A percentile compares a stretch with the other conserved stretches of the same genome.
Conservation (phyloP, 257 asterid species). For the Nicotiana tabacum region DNA sequence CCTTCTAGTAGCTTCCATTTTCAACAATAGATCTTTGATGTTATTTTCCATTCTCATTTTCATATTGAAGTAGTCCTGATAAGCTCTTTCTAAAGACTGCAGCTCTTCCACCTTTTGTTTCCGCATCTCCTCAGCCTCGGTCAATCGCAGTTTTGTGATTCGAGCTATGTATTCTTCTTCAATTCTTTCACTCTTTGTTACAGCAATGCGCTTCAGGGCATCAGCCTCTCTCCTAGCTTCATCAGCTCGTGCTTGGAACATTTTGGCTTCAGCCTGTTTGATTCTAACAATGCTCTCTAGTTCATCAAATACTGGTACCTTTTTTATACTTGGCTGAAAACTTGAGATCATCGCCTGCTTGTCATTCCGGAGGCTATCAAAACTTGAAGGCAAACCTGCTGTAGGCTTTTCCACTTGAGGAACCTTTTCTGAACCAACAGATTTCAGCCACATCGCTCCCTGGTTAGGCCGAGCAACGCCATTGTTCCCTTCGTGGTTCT, state of each 20-base stretch:
- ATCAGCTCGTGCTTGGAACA: constrained; percentile 88
- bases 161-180: constrained; percentile 74
- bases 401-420: constrained; percentile 47
- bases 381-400: constrained; percentile 31
- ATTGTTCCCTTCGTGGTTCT: constrained; percentile 44
- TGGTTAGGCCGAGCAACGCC: constrained; percentile 55
- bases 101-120: constrained; percentile 84
- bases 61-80: constrained; percentile 76
- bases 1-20: constrained; percentile 87
- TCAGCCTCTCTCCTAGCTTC: constrained; percentile 90
- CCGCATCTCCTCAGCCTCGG: constrained; percentile 87
- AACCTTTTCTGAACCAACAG: constrained; percentile 41
- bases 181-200: constrained; percentile 54
- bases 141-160: constrained; percentile 59
- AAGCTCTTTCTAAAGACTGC: constrained; percentile 57
- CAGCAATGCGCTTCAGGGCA: constrained; percentile 65
- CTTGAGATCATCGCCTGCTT: constrained; percentile 34
- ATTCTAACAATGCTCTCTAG: constrained; percentile 87
- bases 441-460: constrained; percentile 58
- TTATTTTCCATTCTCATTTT: constrained; percentile 90
- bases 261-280: constrained; percentile 85
- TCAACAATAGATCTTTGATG: constrained; percentile 76
- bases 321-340: constrained; percentile 28
- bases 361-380: constrained; percentile 39
- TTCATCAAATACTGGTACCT: constrained; percentile 71